Base-by-base conservation (phyloP, 2,329 filamentous ascomycete genomes). In the Lachnellula suecica region DNA sequence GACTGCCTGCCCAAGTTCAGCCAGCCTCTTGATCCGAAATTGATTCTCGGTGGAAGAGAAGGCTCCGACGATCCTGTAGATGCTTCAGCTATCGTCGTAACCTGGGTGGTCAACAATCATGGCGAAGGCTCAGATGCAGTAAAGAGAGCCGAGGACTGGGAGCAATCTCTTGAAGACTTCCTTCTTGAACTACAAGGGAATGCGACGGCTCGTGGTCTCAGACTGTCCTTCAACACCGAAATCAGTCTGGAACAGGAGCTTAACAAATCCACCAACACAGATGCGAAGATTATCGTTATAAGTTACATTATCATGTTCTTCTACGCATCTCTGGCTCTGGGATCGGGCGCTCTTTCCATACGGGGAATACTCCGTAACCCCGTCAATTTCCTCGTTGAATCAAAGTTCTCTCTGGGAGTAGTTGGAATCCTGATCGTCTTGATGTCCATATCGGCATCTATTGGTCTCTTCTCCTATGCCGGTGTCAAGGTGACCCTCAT, bases 271-370 rank as follows among this genome's bases (percentile, higher is more conserved):
- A 97, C 91, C 45, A 99, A 99, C 70, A 97, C 94, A 0, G 94
- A 99, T 70, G 95, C 93, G 41, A 97, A 93, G 70, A 99, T 99
- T 64, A 85, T 99, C 22, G 84, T 93, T 49, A 87, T 99, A 71
- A 97, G 93, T 77, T 99, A 99, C 72, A 80, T 97, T 58, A 90
- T 97, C 74, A 99, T 99, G 94, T 99, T 99, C 71, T 74, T 99
- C 57, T 99, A 99, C 67, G 94, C 92, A 4, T 97, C 93, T 5
- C 74, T 99, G 48, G 92, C 94, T 0, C 78, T 99, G 0, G 94
- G 94, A 1, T 96, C 92, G 1, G 94, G 89, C 0, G 91, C 88
- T 5, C 76, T 96, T 51, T 89, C 87, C 1, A 74, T 92, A 52
- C 83, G 81, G 61, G 88, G 93, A 52, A 74, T 97, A 42, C 72